Percentiles rank a stretch among this genome's conserved stretches.
Evolutionary conservation across 768 basidiomycete genomes (phyloP).

Genomic region (Gymnopilus junonius): DNA sequence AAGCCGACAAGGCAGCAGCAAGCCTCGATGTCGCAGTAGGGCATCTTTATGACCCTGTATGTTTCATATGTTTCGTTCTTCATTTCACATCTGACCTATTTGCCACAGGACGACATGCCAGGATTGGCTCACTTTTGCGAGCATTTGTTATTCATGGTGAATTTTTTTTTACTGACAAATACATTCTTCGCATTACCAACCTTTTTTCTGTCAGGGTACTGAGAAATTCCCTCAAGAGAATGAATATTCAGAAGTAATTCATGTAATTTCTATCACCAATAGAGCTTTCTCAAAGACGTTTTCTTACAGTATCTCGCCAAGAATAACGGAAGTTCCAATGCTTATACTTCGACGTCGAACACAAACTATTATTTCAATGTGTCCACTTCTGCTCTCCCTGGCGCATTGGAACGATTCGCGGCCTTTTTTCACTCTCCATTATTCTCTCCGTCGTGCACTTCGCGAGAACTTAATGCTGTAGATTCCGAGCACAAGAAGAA

Average conservation of each 20-base stretch:
- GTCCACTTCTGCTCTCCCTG: conserved; percentile 61
- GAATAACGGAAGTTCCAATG: conserved; percentile 87
- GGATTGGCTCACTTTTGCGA: conserved; percentile 96
- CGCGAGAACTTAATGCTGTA: conserved; percentile 92
- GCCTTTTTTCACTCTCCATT: conserved; percentile 94
- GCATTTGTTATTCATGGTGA: conserved; percentile 93
- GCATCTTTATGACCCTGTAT: conserved; percentile 89
- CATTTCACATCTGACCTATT: conserved; percentile 29
- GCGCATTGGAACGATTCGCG: conserved; percentile 78
- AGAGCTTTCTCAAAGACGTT: not conserved
- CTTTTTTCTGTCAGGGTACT: conserved; percentile 59
- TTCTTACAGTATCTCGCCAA: conserved; percentile 66
- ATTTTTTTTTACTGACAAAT: conserved; percentile 26
- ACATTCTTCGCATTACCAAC: not conserved
- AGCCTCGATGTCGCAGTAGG: conserved; percentile 95
- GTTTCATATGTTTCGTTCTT: conserved; percentile 28
- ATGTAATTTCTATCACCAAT: not conserved
- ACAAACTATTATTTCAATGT: conserved; percentile 90
- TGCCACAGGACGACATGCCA: conserved; percentile 78
- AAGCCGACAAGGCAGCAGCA: conserved; percentile 93
- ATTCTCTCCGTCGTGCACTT: conserved; percentile 83
- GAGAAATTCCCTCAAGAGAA: conserved; percentile 89
- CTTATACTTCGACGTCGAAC: conserved; percentile 89
- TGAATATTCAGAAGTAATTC: conserved; percentile 83
- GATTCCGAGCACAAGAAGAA: conserved; percentile 99